Evolutionary conservation across 371 early-diverging fungal genomes (phyloP).

Genomic region (Mucor piriformis): DNA sequence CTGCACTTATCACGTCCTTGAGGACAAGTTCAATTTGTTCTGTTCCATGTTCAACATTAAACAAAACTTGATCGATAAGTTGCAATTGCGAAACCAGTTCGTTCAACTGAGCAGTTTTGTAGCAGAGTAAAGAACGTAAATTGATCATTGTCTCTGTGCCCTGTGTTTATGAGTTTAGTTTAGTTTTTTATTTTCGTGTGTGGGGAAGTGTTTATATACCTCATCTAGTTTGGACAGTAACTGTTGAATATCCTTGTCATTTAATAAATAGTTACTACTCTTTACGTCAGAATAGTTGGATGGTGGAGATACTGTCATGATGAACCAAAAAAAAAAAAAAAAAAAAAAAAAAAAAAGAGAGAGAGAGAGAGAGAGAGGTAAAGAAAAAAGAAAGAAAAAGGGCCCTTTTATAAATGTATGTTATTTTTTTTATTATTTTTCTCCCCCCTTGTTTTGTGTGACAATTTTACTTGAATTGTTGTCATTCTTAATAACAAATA

Average conservation of each 20-base stretch:
- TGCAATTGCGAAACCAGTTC: conserved; percentile 33
- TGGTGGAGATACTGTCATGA: not conserved
- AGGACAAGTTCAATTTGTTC: conserved; percentile 31
- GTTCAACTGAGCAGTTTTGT: conserved; percentile 33
- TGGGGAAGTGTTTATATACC: conserved; percentile 6
- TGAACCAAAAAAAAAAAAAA: conserved; percentile 3
- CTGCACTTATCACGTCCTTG: conserved; percentile 18
- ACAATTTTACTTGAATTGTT: too few species aligned
- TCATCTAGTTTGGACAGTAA: conserved; percentile 31
- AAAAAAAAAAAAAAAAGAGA: not conserved
- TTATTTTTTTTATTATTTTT: conserved; percentile 2
- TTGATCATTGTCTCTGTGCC: conserved; percentile 34
- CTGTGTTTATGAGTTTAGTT: conserved; percentile 11
- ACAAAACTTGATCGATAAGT: conserved; percentile 34
- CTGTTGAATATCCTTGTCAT: conserved; percentile 25
- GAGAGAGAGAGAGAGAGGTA: not conserved
- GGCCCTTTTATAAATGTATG: too few species aligned
- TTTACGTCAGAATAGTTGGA: not conserved
- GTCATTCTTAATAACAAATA: not conserved
- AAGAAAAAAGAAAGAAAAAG: not conserved
- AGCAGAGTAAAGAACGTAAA: conserved; percentile 28
- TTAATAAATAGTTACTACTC: not conserved
- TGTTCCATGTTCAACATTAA: conserved; percentile 31
- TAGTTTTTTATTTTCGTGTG: not conserved
- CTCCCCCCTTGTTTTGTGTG: not conserved